Base-by-base conservation (phyloP, 345 rosid genomes). In the Carallia pectinifolia region DNA sequence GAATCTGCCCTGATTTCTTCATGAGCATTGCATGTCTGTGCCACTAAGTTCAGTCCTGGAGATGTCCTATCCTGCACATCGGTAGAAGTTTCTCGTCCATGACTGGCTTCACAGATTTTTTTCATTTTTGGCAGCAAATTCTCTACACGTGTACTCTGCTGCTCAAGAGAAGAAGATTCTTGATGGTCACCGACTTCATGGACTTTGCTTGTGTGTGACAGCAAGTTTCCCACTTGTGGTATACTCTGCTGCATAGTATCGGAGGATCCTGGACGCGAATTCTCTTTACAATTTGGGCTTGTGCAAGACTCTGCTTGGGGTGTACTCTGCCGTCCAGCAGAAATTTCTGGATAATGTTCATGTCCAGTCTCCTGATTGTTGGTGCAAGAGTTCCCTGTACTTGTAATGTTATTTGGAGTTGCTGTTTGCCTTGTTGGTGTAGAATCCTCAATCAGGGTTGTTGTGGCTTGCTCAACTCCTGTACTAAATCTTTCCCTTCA, bases 401-500 rank as follows among this genome's bases (percentile, higher is more conserved):
- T 69, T 36, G 0, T 18, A 18, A 18, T 40, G 37, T 30, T 66
- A 34, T 64, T 77, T 29, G 53, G 67, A n/a, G 13, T 64, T 61
- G 58, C 71, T 36, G 31, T 40, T 0, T 48, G 27, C 47, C 33
- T 54, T 79, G 50, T 75, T 30, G 66, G 36, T 50, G 65, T 58
- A n/a, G 68, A 61, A 19, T 56, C 59, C 15, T 39, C 81, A 58
- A 23, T 70, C 15, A 44, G 69, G 58, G 67, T 2, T 19, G 71
- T 55, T 52, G 50, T 31, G 15, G 65, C 77, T n/a, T 70, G 80
- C 38, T 81, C 81, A 68, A 58, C 27, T 15, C 73, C 77, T 34
- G 76, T 30, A 60, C 75, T 78, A 68, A 87, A 80, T 61, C 82
- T 88, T 73, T 71, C 88, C 79, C 93, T 90, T 76, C 59, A 84